Base-by-base conservation (phyloP, 2,329 filamentous ascomycete species). In the Colletotrichum camelliae region DNA sequence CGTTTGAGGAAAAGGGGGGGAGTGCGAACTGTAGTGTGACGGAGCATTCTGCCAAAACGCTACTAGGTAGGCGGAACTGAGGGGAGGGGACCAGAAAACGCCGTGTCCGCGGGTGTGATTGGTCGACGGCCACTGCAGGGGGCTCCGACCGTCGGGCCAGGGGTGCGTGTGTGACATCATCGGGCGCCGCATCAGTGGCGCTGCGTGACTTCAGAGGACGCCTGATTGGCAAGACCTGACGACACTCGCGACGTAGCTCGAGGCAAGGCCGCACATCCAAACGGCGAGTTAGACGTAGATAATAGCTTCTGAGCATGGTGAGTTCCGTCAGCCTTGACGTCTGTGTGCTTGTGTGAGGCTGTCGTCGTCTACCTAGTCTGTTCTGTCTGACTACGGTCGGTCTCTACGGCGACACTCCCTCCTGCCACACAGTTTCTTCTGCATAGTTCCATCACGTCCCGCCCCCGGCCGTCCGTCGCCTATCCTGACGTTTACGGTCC, bases 241-340 rank as follows among this genome's bases (percentile, higher is more conserved):
- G 71, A 75, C 74, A 75, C 70, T 71, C 57, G 15, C 73, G 55
- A 72, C 73, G 69, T 74, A 61, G 68, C 61, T 48, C 35, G 48
- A 65, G 68, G 60, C 60, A 21, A 35, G 67, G 68, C 62, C 29
- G 52, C 52, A 66, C 67, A 35, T 35, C 55, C 57, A 72, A 52
- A 52, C 43, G 43, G 43, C 43, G 43, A 52, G 43, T 21, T 52
- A 52, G 43, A 52, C 43, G 43, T 2, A 52, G n/a, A 52, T n/a
- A 52, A 52, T 52, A 52, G 43, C n/a, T 52, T 21, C 43, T 33
- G 43, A 52, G 33, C 61, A 61, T 27, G 29, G 35, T 43, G 55
- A 39, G 61, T 67, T 75, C 73, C 73, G 74, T 74, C 70, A 74
- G 74, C 74, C 74, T 76, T 69, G 62, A 76, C 74, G 74, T 76